Base-by-base conservation (phyloP, 768 basidiomycete species). In the Boletus huronensis region DNA sequence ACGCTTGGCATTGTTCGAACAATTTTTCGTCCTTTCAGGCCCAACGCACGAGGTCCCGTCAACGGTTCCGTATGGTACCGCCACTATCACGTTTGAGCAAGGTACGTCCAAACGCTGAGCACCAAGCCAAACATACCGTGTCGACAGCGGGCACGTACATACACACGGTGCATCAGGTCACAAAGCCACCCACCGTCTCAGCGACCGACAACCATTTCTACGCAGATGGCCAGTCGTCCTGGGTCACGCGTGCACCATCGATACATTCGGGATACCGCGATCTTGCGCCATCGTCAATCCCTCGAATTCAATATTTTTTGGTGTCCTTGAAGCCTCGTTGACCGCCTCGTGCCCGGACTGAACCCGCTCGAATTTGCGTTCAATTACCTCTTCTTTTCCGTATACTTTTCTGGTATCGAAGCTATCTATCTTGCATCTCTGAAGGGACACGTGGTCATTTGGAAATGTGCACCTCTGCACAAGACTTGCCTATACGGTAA, bases 321-420 rank as follows among this genome's bases (percentile, higher is more conserved):
- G 58, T 58, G 62, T 39, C 36, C 46, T 51, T 6, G 21, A 32
- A 31, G 54, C 62, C 54, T 59, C 62, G 48, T 64, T 64, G 46
- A 35, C 43, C 10, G 43, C 57, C 59, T 47, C 52, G 19, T 61
- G 52, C 40, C 21, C 31, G 13, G 28, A 29, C 39, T 26, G 16
- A 32, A 26, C 11, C 10, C 36, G 13, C 6, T 36, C 8, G 11
- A 50, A 42, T 43, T 38, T 6, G 21, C n/a, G 6, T 48, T 17
- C 11, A 25, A 51, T 32, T n/a, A 35, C 45, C 49, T 40, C 23
- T 28, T 28, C 39, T 34, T 9, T 35, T 41, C 17, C 34, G 17
- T 29, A 23, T 19, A 8, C 46, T 34, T 14, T 34, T 49, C 36
- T 21, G 19, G 38, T 23, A 28, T 21, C 46, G 19, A 47, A 46